A percentile compares a stretch with the other conserved stretches of the same genome.
Evolutionary conservation across 2,329 filamentous ascomycete species (phyloP).

Genomic region (Phyllosticta paracitricarpa): DNA sequence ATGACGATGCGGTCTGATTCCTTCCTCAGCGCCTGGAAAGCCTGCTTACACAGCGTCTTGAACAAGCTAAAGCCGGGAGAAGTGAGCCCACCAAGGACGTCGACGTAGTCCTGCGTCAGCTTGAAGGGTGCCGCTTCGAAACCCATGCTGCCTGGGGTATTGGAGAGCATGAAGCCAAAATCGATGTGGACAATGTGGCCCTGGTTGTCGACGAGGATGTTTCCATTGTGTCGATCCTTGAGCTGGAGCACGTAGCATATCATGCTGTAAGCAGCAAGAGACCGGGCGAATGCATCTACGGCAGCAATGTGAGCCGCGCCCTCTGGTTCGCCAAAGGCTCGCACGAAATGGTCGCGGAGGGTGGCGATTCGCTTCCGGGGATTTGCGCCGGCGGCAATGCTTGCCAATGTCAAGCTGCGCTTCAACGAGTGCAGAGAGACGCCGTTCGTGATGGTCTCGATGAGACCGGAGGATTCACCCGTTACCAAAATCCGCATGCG

Average conservation of each 20-base stretch:
- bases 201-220: conserved; percentile 75
- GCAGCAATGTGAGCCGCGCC: conserved; percentile 60
- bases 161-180: conserved; percentile 84
- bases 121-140: conserved; percentile 85
- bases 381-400: conserved; percentile 62
- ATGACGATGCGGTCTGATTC: conserved; percentile 75
- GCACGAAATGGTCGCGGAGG: conserved; percentile 70
- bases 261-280: conserved; percentile 76
- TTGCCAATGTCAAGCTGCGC: conserved; percentile 66
- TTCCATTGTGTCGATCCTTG: conserved; percentile 79
- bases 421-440: conserved; percentile 82
- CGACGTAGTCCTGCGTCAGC: conserved; percentile 75
- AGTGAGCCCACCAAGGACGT: conserved; percentile 65
- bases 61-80: conserved; percentile 64
- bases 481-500: conserved; percentile 80
- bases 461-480: conserved; percentile 72
- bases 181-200: conserved; percentile 84
- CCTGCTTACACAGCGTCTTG: conserved; percentile 70
- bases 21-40: conserved; percentile 70
- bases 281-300: conserved; percentile 69
- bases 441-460: conserved; percentile 81
- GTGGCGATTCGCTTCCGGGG: conserved; percentile 68
- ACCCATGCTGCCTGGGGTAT: conserved; percentile 72
- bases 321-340: conserved; percentile 62
- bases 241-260: conserved; percentile 77